Conservation (phyloP, 352 stramenopile genomes). For the Elongisporangium prolatum region DNA sequence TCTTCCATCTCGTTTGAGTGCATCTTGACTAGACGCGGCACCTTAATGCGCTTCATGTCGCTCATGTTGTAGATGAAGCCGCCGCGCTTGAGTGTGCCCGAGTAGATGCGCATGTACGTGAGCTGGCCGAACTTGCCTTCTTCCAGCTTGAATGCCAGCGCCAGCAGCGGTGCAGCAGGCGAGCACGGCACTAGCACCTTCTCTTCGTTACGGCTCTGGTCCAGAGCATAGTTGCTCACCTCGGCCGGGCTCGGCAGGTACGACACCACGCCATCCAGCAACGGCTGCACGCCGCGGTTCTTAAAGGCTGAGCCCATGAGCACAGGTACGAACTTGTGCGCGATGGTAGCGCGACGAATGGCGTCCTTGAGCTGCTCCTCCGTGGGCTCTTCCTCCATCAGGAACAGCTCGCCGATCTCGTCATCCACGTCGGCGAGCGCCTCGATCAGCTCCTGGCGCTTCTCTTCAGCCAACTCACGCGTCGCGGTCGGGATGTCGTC, state of each 20-base stretch:
- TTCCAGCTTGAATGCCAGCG: conserved; percentile 99
- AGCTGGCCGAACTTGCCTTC: conserved; percentile 98
- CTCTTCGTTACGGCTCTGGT: conserved; percentile 91
- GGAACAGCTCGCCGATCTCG: conserved; percentile 98
- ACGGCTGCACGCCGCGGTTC: conserved; percentile 98
- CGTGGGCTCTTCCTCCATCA: conserved; percentile 96
- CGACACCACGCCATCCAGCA: conserved; percentile 97
- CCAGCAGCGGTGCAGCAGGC: conserved; percentile 90
- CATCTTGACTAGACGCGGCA: conserved; percentile 98
- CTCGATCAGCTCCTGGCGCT: conserved; percentile 93
- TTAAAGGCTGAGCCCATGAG: conserved; percentile 98
- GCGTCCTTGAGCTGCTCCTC: conserved; percentile 89
- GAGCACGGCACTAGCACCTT: conserved; percentile 85
- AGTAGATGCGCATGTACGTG: conserved; percentile 97
- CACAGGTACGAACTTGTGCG: conserved; percentile 98
- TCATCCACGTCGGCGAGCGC: conserved; percentile 96
- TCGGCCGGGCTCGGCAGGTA: conserved; percentile 96
- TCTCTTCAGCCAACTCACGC: conserved; percentile 82
- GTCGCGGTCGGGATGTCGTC: conserved; percentile 89
- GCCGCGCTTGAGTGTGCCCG: conserved; percentile 77
- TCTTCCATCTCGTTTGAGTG: conserved; percentile 99
- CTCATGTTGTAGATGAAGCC: conserved; percentile 88
- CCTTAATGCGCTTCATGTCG: conserved; percentile 92
- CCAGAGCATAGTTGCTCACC: conserved; percentile 94
- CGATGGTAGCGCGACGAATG: conserved; percentile 94